A percentile compares a stretch with the other conserved stretches of the same genome.
Conservation (phyloP, 2,329 filamentous ascomycete species). For the Colletotrichum sp. region DNA sequence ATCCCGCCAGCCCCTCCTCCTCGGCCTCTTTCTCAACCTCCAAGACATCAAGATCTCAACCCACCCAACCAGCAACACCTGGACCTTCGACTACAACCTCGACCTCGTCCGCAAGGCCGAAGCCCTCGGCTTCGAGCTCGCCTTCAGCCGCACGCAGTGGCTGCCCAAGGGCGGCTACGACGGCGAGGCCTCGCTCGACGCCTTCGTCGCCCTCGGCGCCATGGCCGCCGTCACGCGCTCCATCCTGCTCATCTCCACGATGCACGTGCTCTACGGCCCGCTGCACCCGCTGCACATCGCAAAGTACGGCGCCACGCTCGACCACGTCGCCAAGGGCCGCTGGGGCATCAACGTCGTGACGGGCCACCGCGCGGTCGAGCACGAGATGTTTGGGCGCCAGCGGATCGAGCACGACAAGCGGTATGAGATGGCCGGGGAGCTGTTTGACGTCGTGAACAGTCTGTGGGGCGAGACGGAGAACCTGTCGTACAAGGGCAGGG, state of each 20-base stretch:
- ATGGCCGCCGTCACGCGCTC: background rate
- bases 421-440: background rate
- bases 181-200: background rate
- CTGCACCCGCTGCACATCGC: background rate
- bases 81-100: background rate
- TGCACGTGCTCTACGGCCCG: constrained; percentile 2
- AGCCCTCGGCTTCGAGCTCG: background rate
- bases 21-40: background rate
- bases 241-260: constrained; percentile 1
- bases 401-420: background rate
- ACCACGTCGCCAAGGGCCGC: background rate
- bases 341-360: background rate
- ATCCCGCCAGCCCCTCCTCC: background rate
- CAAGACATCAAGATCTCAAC: constrained; percentile 6
- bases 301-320: background rate
- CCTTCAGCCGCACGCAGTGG: background rate
- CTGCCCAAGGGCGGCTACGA: constrained; percentile 1
- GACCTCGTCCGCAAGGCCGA: background rate
- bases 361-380: background rate
- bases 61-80: background rate
- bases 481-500: constrained; percentile 41
- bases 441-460: constrained; percentile 78
- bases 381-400: background rate
- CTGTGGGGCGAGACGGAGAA: constrained; percentile 88
- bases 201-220: background rate